phyloP scores from a whole-genome alignment of 306 rosid species.

The Hippophae tibetana region DNA sequence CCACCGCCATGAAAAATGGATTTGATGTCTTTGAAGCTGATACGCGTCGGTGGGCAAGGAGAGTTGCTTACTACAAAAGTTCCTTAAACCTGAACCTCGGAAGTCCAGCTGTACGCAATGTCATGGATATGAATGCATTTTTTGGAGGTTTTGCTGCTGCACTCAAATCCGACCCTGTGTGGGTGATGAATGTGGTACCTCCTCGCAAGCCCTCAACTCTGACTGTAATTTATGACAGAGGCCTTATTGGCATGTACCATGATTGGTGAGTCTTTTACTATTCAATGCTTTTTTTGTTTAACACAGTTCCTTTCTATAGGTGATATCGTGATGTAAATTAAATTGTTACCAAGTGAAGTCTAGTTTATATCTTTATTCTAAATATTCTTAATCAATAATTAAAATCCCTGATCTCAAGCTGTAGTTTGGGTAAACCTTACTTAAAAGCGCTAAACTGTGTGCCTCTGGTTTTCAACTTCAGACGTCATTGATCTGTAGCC shows the following conservation, averaged over 20 bases:
- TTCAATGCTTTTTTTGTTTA: constrained; percentile 1
- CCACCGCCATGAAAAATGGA: constrained; percentile 52
- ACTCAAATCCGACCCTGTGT: constrained; percentile 63
- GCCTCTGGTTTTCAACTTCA: too few relatives aligned
- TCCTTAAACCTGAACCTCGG: constrained; percentile 76
- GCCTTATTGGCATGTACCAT: constrained; percentile 87
- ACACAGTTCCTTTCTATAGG: not conserved
- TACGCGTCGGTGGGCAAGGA: constrained; percentile 78
- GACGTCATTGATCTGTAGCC: too few relatives aligned
- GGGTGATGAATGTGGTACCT: constrained; percentile 97
- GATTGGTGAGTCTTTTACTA: constrained; percentile 58
- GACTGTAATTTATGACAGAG: constrained; percentile 71
- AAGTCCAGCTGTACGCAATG: constrained; percentile 71
- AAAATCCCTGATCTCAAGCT: too few relatives aligned
- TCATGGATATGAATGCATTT: constrained; percentile 96
- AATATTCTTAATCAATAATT: not conserved
- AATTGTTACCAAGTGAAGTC: not conserved
- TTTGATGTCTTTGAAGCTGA: constrained; percentile 83
- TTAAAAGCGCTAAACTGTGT: too few relatives aligned
- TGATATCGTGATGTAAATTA: not conserved
- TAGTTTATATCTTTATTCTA: not conserved
- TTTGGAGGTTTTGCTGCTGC: constrained; percentile 99
- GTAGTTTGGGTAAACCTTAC: too few relatives aligned
- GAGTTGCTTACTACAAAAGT: constrained; percentile 64
- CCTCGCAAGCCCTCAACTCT: constrained; percentile 66